Evolutionary conservation across 208 protist genomes (phyloP).

Genomic region (Leishmania martiniquensis): DNA sequence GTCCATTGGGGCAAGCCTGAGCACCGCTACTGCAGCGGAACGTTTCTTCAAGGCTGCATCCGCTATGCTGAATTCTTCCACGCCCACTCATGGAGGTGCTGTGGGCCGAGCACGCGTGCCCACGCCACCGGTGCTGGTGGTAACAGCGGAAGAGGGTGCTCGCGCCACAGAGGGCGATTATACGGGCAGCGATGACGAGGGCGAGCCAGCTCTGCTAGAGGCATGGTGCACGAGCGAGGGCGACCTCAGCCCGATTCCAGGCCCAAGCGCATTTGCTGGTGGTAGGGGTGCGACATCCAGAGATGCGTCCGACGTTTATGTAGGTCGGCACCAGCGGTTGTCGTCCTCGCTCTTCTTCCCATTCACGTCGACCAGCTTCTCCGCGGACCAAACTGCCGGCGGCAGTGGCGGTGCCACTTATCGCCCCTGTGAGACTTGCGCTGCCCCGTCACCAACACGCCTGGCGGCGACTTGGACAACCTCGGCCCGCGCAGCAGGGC

Average conservation of each 20-base stretch:
- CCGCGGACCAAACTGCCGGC: neutral
- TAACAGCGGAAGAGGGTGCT: neutral
- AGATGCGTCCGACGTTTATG: neutral
- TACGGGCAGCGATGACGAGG: neutral
- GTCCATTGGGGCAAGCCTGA: neutral
- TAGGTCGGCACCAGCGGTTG: neutral
- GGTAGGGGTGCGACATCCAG: neutral
- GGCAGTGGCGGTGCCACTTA: neutral
- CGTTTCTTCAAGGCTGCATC: slow-evolving; percentile 23
- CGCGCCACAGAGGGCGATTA: neutral
- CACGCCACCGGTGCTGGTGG: neutral
- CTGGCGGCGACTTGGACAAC: neutral
- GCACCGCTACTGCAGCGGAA: slow-evolving; percentile 6
- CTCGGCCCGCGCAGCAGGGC: neutral
- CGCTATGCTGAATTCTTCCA: slow-evolving; percentile 16
- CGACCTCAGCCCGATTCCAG: slow-evolving; percentile 11
- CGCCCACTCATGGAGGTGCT: neutral
- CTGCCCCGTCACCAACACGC: neutral
- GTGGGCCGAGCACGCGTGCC: neutral
- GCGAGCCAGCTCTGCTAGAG: slow-evolving; percentile 10
- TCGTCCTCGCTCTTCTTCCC: slow-evolving; percentile 8
- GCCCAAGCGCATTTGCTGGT: neutral
- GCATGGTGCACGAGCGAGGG: slow-evolving; percentile 28
- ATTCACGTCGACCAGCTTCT: neutral
- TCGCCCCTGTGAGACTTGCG: too few relatives aligned